Evolutionary conservation across 495 filamentous ascomycete species (phyloP).

Genomic region (Aspergillus leporis): DNA sequence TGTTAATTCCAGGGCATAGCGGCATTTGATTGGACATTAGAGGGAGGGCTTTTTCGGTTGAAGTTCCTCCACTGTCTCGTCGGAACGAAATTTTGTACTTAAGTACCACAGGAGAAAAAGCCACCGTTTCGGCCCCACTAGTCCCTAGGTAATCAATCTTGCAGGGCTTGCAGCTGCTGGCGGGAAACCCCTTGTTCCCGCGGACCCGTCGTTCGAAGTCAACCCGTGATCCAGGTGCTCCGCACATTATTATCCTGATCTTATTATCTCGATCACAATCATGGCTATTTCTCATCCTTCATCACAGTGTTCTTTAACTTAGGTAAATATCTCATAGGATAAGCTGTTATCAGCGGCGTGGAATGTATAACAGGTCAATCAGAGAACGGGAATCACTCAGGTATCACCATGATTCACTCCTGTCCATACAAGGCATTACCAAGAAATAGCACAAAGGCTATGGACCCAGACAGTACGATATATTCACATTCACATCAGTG

Average conservation of each 20-base stretch:
- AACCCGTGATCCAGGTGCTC: slow-evolving; percentile 6
- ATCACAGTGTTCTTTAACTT: background rate
- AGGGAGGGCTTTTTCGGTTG: background rate
- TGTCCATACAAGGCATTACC: too few species aligned
- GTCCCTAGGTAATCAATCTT: slow-evolving; percentile 32
- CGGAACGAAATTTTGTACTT: slow-evolving; percentile 11
- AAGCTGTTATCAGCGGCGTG: too few species aligned
- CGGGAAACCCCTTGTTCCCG: slow-evolving; percentile 24
- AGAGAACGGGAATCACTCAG: too few species aligned
- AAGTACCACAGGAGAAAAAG: slow-evolving; percentile 17
- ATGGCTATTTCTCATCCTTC: background rate
- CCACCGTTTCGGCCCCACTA: slow-evolving; percentile 25
- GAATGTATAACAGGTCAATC: too few species aligned
- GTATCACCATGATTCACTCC: too few species aligned
- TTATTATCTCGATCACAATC: background rate
- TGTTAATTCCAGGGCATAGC: slow-evolving; percentile 7
- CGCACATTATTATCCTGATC: slow-evolving; percentile 7
- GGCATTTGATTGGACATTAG: slow-evolving; percentile 8
- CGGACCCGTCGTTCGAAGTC: slow-evolving; percentile 30
- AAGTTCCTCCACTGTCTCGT: slow-evolving; percentile 8
- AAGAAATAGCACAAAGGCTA: too few species aligned
- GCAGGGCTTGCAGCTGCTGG: slow-evolving; percentile 21
- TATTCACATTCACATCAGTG: background rate
- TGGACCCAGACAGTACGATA: too few species aligned
- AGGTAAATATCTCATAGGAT: too few species aligned